Evolutionary conservation across 2,329 filamentous ascomycete species (phyloP).

Genomic region (Curvularia lunata): DNA sequence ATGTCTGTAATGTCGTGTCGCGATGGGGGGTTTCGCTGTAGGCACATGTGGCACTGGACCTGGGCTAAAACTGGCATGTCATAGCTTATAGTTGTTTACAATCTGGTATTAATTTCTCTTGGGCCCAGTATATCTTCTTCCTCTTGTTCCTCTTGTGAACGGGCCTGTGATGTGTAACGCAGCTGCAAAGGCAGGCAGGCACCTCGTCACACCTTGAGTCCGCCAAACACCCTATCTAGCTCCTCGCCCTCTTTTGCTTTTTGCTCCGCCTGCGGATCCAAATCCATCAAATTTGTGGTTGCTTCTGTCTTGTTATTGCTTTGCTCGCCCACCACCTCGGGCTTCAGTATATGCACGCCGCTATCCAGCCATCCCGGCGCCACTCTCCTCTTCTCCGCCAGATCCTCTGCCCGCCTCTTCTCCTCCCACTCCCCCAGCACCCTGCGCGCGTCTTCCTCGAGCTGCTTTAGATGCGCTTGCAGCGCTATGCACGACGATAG

Average conservation of each 20-base stretch:
- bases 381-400: constrained; percentile 79
- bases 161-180: not conserved
- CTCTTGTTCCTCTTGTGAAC: not conserved
- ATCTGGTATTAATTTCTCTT: constrained; percentile 40
- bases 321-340: constrained; percentile 56
- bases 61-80: constrained; percentile 20
- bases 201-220: constrained; percentile 52
- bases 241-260: constrained; percentile 64
- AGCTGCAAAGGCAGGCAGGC: not conserved
- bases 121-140: not conserved
- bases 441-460: constrained; percentile 70
- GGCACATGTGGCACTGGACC: constrained; percentile 14
- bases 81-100: constrained; percentile 28
- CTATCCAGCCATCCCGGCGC: constrained; percentile 84
- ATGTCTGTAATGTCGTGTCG: constrained; percentile 52
- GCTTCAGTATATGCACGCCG: constrained; percentile 67
- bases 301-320: constrained; percentile 41
- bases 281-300: constrained; percentile 25
- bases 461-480: constrained; percentile 73
- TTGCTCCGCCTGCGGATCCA: constrained; percentile 33
- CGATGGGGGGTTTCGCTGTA: constrained; percentile 23
- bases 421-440: constrained; percentile 75
- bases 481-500: constrained; percentile 80
- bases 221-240: constrained; percentile 69
- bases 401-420: constrained; percentile 66